A percentile compares a stretch with the other conserved stretches of the same genome.
Evolutionary conservation across 257 asterid genomes (phyloP).

Genomic region (Nicotiana noctiflora): DNA sequence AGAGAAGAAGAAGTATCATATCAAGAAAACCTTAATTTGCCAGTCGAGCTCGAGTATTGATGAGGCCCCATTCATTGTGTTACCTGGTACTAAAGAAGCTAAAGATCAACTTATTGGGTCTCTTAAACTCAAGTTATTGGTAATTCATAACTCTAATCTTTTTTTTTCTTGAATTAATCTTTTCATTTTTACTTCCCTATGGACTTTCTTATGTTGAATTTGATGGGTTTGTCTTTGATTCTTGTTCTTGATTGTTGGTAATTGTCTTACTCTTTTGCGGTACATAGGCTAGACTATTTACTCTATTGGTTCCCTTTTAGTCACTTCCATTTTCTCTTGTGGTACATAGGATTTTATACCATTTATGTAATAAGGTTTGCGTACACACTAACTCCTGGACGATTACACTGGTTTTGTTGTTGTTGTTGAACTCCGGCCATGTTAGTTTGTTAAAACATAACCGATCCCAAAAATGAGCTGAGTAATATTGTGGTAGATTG

Average conservation of each 20-base stretch:
- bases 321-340: neutral
- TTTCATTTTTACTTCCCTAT: neutral
- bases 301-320: neutral
- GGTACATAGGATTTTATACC: too few relatives aligned
- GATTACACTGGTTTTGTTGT: too few relatives aligned
- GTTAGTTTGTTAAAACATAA: neutral
- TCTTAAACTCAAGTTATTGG: conserved; percentile 69
- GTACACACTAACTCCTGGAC: too few relatives aligned
- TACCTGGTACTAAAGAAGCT: conserved; percentile 27
- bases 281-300: neutral
- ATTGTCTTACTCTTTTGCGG: neutral
- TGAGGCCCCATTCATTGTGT: conserved; percentile 27
- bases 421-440: neutral
- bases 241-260: neutral
- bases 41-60: conserved; percentile 34
- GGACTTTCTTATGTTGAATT: neutral
- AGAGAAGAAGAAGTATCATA: conserved; percentile 11
- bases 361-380: too few relatives aligned
- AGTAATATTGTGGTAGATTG: neutral
- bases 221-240: neutral
- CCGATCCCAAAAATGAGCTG: neutral
- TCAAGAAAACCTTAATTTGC: conserved; percentile 22
- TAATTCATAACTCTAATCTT: conserved; percentile 11
- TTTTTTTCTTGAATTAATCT: neutral
- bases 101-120: conserved; percentile 28